Conservation (phyloP, 1,139 yeast species). For the Suhomyces guaymorum region DNA sequence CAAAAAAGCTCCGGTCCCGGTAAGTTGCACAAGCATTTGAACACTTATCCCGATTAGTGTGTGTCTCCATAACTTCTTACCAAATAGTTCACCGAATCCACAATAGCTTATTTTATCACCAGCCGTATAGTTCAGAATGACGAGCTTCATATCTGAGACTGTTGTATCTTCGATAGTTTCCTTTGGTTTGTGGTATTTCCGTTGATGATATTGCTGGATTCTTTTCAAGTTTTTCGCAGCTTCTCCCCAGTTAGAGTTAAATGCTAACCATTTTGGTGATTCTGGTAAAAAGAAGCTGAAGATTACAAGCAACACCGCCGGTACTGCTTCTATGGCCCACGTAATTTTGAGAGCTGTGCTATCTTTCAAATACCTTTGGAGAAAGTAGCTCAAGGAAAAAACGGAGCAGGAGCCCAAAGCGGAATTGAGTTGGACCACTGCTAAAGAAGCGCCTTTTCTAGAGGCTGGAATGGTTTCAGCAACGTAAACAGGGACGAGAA, state of each 20-base stretch:
- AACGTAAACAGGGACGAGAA: conserved; percentile 35
- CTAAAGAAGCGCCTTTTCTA: conserved; percentile 25
- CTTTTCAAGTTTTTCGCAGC: conserved; percentile 31
- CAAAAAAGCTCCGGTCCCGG: conserved; percentile 25
- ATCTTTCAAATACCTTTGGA: conserved; percentile 17
- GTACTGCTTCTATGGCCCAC: conserved; percentile 28
- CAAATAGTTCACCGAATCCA: conserved; percentile 24
- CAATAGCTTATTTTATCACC: conserved; percentile 24
- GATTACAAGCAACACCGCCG: conserved; percentile 33
- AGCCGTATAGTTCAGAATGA: conserved; percentile 28
- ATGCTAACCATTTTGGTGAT: conserved; percentile 40
- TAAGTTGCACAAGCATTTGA: conserved; percentile 30
- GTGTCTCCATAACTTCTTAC: conserved; percentile 22
- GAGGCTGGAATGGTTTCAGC: conserved; percentile 30
- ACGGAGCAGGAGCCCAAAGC: conserved; percentile 26
- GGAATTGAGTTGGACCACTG: conserved; percentile 24
- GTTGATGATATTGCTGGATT: conserved; percentile 8
- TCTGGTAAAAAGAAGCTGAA: conserved; percentile 49
- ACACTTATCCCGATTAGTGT: conserved; percentile 26
- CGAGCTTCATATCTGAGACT: conserved; percentile 30
- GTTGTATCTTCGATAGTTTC: conserved; percentile 3
- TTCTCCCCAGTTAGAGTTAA: conserved; percentile 30
- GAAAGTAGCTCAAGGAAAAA: conserved; percentile 22
- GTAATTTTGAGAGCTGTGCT: conserved; percentile 23
- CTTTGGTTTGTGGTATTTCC: conserved; percentile 11